Base-by-base conservation (phyloP, 176 grass and related monocot genomes). In the Musa beccarii region DNA sequence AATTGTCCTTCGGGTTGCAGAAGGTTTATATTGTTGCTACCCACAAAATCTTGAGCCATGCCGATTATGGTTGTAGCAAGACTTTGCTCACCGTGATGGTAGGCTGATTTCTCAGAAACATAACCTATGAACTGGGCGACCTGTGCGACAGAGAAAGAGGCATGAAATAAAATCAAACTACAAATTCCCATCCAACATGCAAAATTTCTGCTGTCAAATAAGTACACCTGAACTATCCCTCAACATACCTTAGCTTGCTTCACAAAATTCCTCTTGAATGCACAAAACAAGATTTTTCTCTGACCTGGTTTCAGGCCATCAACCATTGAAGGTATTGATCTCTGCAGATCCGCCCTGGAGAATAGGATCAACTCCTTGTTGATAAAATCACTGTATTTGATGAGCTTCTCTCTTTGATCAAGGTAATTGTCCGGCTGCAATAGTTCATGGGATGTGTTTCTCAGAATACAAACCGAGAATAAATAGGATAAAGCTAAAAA, bases 31-130 rank as follows among this genome's bases (percentile, higher is more conserved):
- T 98, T 94, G 80, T 98, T 98, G 82, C 86, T 91, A 29, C 95
- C 90, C 29, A 94, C 95, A 79, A 94, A 98, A 71, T 82, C 77
- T 87, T 98, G 95, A 59, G 95, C 95, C 95, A 98, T 98, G 72
- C 88, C 90, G 81, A 93, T 14, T 29, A 93, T 93, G 11, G 95
- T 98, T 50, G 88, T 81, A 43, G 84, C 84, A 50, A 98, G 77
- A 80, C 86, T 93, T 76, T 93, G 90, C 55, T 98, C 86, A 26
- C 84, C 95, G 53, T 94, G 90, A 76, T 98, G 84, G 75, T 94
- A 94, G 23, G 90, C 95, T 2, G 95, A 91, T 72, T 98, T 91
- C 56, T 98, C 95, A 9, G 88, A 94, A 21, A 94, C 88, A 78
- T 98, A 98, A 80, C 94, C 94, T 74, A 85, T 81, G 20, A 98